These are phyloP conservation scores for Tylopilus cervinicoccineus DNA, from an alignment of 768 basidiomycete species.

Conservation along the genomic window DNA sequence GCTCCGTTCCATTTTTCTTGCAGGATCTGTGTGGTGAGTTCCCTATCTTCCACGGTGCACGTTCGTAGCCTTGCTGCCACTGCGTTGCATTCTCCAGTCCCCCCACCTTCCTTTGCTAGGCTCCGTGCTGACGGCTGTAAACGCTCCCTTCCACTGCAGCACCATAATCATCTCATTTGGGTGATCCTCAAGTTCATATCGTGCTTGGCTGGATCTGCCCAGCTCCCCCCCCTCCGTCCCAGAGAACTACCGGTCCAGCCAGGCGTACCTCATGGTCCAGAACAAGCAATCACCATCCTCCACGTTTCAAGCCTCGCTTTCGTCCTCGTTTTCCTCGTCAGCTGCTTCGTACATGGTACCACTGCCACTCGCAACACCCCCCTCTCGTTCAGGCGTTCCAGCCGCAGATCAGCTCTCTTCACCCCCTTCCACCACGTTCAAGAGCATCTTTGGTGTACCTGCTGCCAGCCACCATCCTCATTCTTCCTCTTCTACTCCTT, in stretches of 20 bases:
- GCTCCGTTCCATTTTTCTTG: slow-evolving; percentile 8
- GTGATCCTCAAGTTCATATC: slow-evolving; percentile 28
- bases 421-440: slow-evolving; percentile 33
- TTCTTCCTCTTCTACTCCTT: slow-evolving; percentile 24
- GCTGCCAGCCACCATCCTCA: slow-evolving; percentile 21
- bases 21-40: slow-evolving; percentile 26
- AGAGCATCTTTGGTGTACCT: slow-evolving; percentile 30
- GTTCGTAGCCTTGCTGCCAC: slow-evolving; percentile 23
- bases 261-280: slow-evolving; percentile 28
- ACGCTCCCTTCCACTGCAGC: slow-evolving; percentile 20
- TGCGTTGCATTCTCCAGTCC: slow-evolving; percentile 20
- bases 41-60: slow-evolving; percentile 8
- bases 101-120: slow-evolving; percentile 9
- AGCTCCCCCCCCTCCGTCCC: slow-evolving; percentile 11
- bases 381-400: slow-evolving; percentile 40
- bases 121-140: slow-evolving; percentile 14
- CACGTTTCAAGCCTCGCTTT: slow-evolving; percentile 38
- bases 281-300: slow-evolving; percentile 37
- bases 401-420: slow-evolving; percentile 40
- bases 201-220: slow-evolving; percentile 20
- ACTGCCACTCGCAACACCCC: slow-evolving; percentile 34
- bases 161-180: slow-evolving; percentile 27
- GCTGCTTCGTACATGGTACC: slow-evolving; percentile 39
- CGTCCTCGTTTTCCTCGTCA: slow-evolving; percentile 45
- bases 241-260: slow-evolving; percentile 19